Evolutionary conservation across 305 asterid genomes (phyloP), one percentile per base, ranked within the genome.

Genomic region (Salvia sclarea): DNA sequence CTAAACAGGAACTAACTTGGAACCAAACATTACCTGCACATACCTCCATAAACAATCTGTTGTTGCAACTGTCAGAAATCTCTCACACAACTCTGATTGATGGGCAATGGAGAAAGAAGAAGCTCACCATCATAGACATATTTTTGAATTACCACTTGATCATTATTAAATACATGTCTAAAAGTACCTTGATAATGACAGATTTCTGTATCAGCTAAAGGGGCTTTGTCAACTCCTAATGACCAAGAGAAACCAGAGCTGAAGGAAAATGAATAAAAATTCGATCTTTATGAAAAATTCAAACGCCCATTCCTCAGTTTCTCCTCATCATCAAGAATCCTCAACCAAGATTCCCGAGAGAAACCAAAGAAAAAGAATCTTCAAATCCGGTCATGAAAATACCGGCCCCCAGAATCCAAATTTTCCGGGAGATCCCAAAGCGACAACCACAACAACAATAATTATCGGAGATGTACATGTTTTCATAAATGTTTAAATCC

Each of bases 131-230:
- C 80, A 64, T 55, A 61, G 45, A 72, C 54, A 78, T 61, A 66
- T 50, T 58, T 55, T 61, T 59, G 57, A 61, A 66, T 66, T 20
- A 75, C 83, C 73, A 69, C 69, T 77, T 76, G 80, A 85, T 75
- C 69, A 75, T 74, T 61, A 70, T 22, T 59, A 67, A 10, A 41
- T 17, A 10, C 10, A 63, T 24, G 68, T 40, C 44, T 57, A 59
- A 65, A 45, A 44, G 61, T 50, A 75, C 80, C 80, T 78, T 84
- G 92, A 88, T 64, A 61, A 72, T 22, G 97, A 90, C 92, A 64
- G 77, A 22, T 80, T 81, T 61, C 70, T 67, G 74, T 56, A 83
- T 66, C 49, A 61, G 70, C 76, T 30, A 41, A 59, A 78, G 50
- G 57, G 75, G 78, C 70, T 75, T 54, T 66, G 83, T 78, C 83